Conservation (phyloP, 176 grass and related monocot species). For the Eragrostis nindensis region DNA sequence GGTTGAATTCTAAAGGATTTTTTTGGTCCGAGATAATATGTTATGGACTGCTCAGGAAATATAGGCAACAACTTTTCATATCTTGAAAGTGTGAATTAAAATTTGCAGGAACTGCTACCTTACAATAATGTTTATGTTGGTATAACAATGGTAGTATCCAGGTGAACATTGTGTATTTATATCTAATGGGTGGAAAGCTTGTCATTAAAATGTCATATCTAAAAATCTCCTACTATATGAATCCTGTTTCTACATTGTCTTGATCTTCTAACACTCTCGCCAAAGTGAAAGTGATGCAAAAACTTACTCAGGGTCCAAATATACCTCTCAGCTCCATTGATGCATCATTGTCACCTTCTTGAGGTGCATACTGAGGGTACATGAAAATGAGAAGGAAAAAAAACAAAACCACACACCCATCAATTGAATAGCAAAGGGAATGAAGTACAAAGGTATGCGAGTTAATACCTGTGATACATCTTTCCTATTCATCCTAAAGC, state of each 20-base stretch:
- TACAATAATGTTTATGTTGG: neutral
- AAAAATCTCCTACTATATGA: constrained; percentile 2
- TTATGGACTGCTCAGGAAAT: neutral
- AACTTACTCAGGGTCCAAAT: constrained; percentile 84
- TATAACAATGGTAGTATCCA: neutral
- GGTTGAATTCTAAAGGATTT: neutral
- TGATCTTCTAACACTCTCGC: constrained; percentile 8
- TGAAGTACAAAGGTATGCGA: too few species aligned
- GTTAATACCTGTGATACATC: too few species aligned
- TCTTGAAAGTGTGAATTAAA: neutral
- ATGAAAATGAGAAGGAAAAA: too few species aligned
- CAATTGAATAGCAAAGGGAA: too few species aligned
- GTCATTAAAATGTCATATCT: neutral
- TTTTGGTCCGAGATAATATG: neutral
- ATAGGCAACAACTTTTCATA: neutral
- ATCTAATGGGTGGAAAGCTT: neutral
- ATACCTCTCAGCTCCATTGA: constrained; percentile 73
- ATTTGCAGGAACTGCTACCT: neutral
- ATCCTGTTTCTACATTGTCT: neutral
- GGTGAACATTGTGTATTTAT: neutral
- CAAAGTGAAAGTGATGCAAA: constrained; percentile 16
- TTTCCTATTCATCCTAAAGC: too few species aligned
- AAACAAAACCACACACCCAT: too few species aligned
- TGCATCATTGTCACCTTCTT: constrained; percentile 69
- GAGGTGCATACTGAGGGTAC: constrained; percentile 65